Percentiles rank a stretch among this genome's conserved stretches.
Conservation (phyloP, 176 grass and related monocot species). For the Carex kokanica region DNA sequence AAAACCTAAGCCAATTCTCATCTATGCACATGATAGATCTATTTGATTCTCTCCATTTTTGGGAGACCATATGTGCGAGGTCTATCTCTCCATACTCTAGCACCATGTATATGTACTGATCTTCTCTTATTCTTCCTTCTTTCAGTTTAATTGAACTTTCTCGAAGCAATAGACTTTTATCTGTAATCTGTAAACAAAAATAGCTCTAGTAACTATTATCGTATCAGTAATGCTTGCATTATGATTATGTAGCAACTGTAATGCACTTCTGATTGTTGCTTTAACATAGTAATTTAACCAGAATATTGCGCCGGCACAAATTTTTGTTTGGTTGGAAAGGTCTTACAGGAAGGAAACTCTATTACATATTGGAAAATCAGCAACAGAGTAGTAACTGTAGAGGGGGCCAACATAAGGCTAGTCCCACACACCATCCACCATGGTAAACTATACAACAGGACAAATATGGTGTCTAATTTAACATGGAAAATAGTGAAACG, state of each 20-base stretch:
- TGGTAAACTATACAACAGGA: background rate
- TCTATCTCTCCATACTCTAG: conserved; percentile 98
- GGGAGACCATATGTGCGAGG: conserved; percentile 88
- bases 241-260: background rate
- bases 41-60: conserved; percentile 70
- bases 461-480: background rate
- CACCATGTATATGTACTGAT: conserved; percentile 90
- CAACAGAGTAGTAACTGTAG: background rate
- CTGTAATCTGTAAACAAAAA: conserved; percentile 65
- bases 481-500: background rate
- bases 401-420: background rate
- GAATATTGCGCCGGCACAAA: background rate
- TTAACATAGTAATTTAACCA: background rate
- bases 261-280: background rate
- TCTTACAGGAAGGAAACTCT: background rate
- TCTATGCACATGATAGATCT: conserved; percentile 50
- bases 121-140: conserved; percentile 79
- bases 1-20: conserved; percentile 98
- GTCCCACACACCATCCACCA: background rate
- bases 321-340: background rate
- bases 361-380: background rate
- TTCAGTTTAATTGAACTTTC: conserved; percentile 45
- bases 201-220: conserved; percentile 6
- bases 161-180: conserved; percentile 63
- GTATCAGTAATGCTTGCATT: background rate